These are phyloP conservation scores for Colletotrichum limetticola DNA, from an alignment of 2,329 filamentous ascomycete genomes.

Conservation along the genomic window DNA sequence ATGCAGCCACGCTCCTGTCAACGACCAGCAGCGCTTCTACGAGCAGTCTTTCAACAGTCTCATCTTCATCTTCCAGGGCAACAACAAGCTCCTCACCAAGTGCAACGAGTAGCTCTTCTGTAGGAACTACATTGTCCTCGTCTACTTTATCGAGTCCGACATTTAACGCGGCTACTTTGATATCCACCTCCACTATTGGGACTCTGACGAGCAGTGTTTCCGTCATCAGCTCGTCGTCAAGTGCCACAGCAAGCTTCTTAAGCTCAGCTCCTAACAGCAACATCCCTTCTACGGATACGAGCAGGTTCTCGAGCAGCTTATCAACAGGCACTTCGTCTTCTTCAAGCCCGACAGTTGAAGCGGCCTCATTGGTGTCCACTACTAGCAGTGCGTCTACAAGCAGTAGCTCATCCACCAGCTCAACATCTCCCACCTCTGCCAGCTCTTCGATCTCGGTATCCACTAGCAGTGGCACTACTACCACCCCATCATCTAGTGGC, in stretches of 20 bases:
- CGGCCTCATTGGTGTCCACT: neutral
- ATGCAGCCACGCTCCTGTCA: neutral
- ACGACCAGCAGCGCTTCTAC: neutral
- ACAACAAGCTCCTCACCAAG: neutral
- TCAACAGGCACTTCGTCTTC: neutral
- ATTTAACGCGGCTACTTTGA: neutral
- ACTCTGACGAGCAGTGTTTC: neutral
- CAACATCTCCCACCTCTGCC: neutral
- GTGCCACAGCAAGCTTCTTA: neutral
- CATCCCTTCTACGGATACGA: neutral
- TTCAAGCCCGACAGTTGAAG: neutral
- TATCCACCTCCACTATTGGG: neutral
- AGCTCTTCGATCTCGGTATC: neutral
- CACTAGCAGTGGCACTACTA: neutral
- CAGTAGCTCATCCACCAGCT: neutral
- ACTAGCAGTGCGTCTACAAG: neutral
- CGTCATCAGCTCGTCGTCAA: neutral
- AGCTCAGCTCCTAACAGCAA: neutral
- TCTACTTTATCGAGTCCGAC: neutral
- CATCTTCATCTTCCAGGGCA: neutral
- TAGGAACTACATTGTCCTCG: neutral
- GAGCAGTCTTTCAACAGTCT: neutral
- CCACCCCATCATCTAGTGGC: neutral
- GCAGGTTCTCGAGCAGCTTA: neutral
- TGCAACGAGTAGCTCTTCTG: neutral